phyloP scores from a whole-genome alignment of 257 asterid genomes.

The Solanum neorickii region DNA sequence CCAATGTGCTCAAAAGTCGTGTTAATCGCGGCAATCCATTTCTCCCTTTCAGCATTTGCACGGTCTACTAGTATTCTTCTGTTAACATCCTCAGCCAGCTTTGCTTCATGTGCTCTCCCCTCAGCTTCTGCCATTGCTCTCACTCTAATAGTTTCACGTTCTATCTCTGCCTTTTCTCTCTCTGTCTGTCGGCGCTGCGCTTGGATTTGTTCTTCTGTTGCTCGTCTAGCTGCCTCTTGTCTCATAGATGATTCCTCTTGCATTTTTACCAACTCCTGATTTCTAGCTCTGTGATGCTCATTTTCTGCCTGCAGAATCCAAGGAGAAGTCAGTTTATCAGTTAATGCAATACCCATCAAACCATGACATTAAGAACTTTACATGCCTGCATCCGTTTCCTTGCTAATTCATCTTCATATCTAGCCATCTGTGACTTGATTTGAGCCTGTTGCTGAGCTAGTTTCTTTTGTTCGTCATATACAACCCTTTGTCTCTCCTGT shows the following conservation, averaged over 20 bases:
- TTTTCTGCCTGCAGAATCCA: constrained; percentile 59
- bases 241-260: constrained; percentile 93
- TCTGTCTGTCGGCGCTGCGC: constrained; percentile 88
- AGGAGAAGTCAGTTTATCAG: not conserved
- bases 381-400: constrained; percentile 92
- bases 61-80: constrained; percentile 64
- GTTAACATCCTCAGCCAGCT: constrained; percentile 86
- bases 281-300: constrained; percentile 78
- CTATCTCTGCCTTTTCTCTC: constrained; percentile 74
- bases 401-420: constrained; percentile 83
- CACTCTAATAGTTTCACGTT: constrained; percentile 76
- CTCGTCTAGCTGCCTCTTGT: constrained; percentile 90
- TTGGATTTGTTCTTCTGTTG: constrained; percentile 94
- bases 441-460: constrained; percentile 80
- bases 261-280: constrained; percentile 87
- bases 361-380: not conserved
- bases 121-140: constrained; percentile 86
- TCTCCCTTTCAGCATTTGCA: constrained; percentile 93
- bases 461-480: constrained; percentile 73
- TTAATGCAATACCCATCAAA: not conserved
- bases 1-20: constrained; percentile 92
- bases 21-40: constrained; percentile 89
- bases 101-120: constrained; percentile 92
- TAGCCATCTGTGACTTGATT: constrained; percentile 79
- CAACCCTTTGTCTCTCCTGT: constrained; percentile 78